Evolutionary conservation across 768 basidiomycete species (phyloP).

Genomic region (Podaxis pistillaris): DNA sequence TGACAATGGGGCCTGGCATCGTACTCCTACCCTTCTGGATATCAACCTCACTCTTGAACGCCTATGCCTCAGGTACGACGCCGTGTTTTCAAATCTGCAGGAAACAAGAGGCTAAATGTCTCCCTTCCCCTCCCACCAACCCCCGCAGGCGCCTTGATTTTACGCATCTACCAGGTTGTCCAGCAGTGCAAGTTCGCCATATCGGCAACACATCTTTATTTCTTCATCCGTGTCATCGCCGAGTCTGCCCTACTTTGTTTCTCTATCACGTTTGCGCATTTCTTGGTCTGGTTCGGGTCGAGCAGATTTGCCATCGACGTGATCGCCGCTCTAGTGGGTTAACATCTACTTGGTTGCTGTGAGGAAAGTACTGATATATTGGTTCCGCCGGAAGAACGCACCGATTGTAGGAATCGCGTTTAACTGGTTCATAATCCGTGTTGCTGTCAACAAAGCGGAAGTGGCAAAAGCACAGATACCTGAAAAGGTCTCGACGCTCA

Average conservation of each 20-base stretch:
- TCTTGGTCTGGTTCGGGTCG: background rate
- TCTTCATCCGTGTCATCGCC: background rate
- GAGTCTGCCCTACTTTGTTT: constrained; percentile 6
- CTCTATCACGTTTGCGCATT: background rate
- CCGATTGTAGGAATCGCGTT: constrained; percentile 5
- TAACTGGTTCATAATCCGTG: constrained; percentile 5
- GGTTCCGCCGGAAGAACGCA: background rate
- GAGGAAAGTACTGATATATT: background rate
- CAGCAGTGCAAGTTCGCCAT: background rate
- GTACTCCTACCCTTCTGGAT: constrained; percentile 3
- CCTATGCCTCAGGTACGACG: background rate
- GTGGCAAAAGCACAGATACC: background rate
- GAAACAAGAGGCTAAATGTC: no score
- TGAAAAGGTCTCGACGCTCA: background rate
- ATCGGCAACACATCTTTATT: background rate
- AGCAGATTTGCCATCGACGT: background rate
- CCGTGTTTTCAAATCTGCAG: no score
- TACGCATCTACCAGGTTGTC: background rate
- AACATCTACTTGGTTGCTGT: background rate
- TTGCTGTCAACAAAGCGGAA: background rate
- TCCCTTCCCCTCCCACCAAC: no score
- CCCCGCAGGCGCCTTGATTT: background rate
- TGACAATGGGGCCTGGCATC: background rate
- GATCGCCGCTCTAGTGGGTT: background rate
- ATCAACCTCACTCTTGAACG: background rate